Evolutionary conservation across 2,329 filamentous ascomycete genomes (phyloP).

Genomic region (Claviceps sp.): DNA sequence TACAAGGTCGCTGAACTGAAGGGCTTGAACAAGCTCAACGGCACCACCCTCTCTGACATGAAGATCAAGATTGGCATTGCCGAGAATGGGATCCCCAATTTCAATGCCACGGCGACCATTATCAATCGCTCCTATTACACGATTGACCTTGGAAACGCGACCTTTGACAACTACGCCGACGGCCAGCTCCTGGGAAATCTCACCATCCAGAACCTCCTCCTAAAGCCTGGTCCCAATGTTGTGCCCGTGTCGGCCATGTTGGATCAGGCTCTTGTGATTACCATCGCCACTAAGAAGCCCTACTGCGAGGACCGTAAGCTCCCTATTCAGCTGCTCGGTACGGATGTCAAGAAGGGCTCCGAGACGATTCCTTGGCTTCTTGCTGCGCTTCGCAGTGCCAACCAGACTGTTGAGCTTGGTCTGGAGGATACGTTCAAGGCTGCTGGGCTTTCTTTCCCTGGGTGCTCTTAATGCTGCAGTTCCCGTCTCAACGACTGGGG

Average conservation of each 20-base stretch:
- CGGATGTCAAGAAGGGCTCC: constrained; percentile 36
- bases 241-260: constrained; percentile 41
- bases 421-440: constrained; percentile 29
- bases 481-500: no score
- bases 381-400: constrained; percentile 36
- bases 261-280: constrained; percentile 34
- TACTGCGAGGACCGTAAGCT: constrained; percentile 43
- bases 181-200: constrained; percentile 38
- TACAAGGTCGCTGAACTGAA: constrained; percentile 40
- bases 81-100: constrained; percentile 34
- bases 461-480: constrained; percentile 3
- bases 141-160: constrained; percentile 53
- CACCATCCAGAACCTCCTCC: constrained; percentile 42
- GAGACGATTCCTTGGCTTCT: constrained; percentile 42
- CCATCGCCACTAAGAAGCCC: constrained; percentile 21
- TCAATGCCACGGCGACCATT: constrained; percentile 44
- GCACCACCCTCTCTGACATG: constrained; percentile 31
- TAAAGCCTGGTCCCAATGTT: constrained; percentile 45
- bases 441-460: constrained; percentile 3
- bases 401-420: constrained; percentile 39
- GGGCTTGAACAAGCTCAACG: constrained; percentile 41
- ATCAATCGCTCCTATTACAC: constrained; percentile 51
- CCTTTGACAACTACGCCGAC: constrained; percentile 44
- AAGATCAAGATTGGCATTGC: constrained; percentile 6
- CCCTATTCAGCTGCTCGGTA: constrained; percentile 40